Percentiles rank a stretch among this genome's conserved stretches.
phyloP scores from a whole-genome alignment of 1,139 yeast genomes.

The Zygotorulaspora mrakii region DNA sequence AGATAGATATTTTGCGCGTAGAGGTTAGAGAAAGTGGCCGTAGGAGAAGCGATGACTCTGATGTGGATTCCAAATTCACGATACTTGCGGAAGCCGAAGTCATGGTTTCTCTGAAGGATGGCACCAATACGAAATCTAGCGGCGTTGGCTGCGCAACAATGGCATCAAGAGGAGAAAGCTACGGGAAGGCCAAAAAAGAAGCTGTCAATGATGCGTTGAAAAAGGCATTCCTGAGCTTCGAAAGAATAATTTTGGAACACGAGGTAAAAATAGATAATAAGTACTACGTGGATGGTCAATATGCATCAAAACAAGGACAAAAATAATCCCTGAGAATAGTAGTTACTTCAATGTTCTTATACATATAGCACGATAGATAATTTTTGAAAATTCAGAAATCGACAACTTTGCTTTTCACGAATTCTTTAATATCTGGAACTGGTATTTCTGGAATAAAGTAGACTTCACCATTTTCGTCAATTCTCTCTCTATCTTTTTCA shows the following conservation, averaged over 20 bases:
- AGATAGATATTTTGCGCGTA: slow-evolving; percentile 28
- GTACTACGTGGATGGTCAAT: slow-evolving; percentile 33
- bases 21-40: slow-evolving; percentile 20
- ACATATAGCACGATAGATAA: too few relatives aligned
- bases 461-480: slow-evolving; percentile 83
- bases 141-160: slow-evolving; percentile 30
- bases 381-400: slow-evolving; percentile 44
- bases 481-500: slow-evolving; percentile 81
- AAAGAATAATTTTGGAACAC: slow-evolving; percentile 30
- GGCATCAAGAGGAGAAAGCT: slow-evolving; percentile 30
- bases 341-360: too few relatives aligned
- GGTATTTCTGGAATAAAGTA: slow-evolving; percentile 74
- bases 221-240: slow-evolving; percentile 31
- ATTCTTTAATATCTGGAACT: slow-evolving; percentile 55
- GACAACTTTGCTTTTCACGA: slow-evolving; percentile 53
- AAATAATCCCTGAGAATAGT: too few relatives aligned
- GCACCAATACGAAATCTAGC: slow-evolving; percentile 30
- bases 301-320: slow-evolving; percentile 25
- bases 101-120: slow-evolving; percentile 32
- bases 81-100: slow-evolving; percentile 34
- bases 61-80: slow-evolving; percentile 17
- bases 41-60: too few relatives aligned
- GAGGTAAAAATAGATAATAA: slow-evolving; percentile 29
- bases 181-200: slow-evolving; percentile 33
- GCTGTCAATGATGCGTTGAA: slow-evolving; percentile 34